Conservation (phyloP, 2,329 filamentous ascomycete genomes). For the Botrytis pseudocinerea region DNA sequence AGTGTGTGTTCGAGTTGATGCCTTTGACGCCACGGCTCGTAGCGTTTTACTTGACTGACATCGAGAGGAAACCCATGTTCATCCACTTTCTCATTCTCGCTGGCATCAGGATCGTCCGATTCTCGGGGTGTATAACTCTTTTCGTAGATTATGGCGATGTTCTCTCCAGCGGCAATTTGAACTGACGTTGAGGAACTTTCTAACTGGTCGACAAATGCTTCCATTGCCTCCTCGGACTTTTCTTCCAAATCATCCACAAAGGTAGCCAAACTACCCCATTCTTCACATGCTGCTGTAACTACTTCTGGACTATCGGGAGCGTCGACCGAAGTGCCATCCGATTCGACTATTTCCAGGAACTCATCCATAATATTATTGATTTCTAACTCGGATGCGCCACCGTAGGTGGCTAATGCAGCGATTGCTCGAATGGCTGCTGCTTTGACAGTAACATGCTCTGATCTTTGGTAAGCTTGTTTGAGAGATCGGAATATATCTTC, state of each 20-base stretch:
- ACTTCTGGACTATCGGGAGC: constrained; percentile 61
- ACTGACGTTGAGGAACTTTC: constrained; percentile 61
- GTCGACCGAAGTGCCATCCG: constrained; percentile 64
- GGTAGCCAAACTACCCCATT: constrained; percentile 69
- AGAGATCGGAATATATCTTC: constrained; percentile 56
- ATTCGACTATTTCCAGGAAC: constrained; percentile 66
- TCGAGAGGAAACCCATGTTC: constrained; percentile 42
- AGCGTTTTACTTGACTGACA: constrained; percentile 57
- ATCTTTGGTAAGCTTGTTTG: constrained; percentile 60
- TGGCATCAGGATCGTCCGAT: constrained; percentile 46
- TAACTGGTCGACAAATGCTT: constrained; percentile 70
- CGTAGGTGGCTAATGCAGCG: constrained; percentile 62
- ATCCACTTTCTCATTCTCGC: constrained; percentile 44
- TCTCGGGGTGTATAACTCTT: constrained; percentile 54
- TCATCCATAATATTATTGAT: constrained; percentile 65
- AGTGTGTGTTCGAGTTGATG: constrained; percentile 61
- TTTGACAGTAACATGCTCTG: constrained; percentile 58
- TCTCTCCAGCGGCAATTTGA: constrained; percentile 69
- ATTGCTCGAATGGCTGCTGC: constrained; percentile 67
- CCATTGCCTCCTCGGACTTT: constrained; percentile 63
- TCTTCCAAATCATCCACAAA: constrained; percentile 65
- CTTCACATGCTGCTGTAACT: constrained; percentile 65
- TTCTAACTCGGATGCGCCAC: constrained; percentile 63
- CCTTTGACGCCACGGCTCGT: constrained; percentile 65
- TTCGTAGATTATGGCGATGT: constrained; percentile 71